These are phyloP conservation scores for Fusarium guadeloupense DNA, from an alignment of 2,329 filamentous ascomycete genomes.

Conservation along the genomic window DNA sequence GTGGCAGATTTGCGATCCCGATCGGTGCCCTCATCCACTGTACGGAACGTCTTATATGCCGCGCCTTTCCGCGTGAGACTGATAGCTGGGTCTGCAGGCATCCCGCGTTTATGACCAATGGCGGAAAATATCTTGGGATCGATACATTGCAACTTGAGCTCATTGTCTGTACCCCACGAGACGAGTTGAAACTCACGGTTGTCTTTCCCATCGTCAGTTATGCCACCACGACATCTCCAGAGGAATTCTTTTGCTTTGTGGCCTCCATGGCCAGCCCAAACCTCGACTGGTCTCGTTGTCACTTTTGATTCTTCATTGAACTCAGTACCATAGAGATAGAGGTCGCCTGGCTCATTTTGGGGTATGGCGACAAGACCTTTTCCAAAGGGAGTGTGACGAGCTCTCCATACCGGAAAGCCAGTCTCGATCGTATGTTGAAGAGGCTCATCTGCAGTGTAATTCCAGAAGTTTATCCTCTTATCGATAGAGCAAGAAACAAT, in stretches of 20 bases:
- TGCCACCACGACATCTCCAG: constrained; percentile 80
- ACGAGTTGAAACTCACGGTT: constrained; percentile 91
- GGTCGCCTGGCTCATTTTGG: constrained; percentile 83
- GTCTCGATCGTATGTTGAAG: constrained; percentile 83
- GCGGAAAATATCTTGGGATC: constrained; percentile 70
- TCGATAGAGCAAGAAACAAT: constrained; percentile 91
- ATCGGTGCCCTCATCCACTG: constrained; percentile 68
- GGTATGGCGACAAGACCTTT: constrained; percentile 90
- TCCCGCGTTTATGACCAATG: constrained; percentile 79
- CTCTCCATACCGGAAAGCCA: constrained; percentile 88
- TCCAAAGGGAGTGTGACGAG: constrained; percentile 90
- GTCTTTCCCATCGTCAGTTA: constrained; percentile 75
- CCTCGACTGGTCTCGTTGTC: constrained; percentile 59
- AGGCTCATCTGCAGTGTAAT: constrained; percentile 71
- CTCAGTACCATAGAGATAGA: constrained; percentile 83
- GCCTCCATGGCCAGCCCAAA: constrained; percentile 69
- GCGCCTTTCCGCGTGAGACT: constrained; percentile 85
- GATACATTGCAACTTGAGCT: constrained; percentile 80
- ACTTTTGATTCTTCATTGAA: constrained; percentile 57
- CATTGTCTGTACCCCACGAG: constrained; percentile 89
- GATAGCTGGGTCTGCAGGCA: constrained; percentile 69
- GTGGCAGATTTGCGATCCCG: constrained; percentile 68
- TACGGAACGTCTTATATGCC: constrained; percentile 84
- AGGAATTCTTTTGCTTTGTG: constrained; percentile 89
- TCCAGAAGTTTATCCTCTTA: constrained; percentile 93